Evolutionary conservation across 306 rosid species (phyloP).

Genomic region (Prunus salicina): DNA sequence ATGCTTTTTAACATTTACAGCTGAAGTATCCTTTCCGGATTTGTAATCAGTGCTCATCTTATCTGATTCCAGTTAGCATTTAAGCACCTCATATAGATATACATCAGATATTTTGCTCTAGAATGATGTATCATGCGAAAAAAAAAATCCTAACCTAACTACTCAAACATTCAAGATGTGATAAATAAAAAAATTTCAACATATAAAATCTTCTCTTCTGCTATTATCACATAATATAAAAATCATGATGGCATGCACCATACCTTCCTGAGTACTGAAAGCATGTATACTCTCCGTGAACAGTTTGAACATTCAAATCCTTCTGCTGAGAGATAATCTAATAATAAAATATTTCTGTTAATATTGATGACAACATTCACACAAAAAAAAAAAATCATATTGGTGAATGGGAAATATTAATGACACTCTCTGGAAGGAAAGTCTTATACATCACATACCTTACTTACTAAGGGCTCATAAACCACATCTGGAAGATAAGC

Average conservation of each 20-base stretch:
- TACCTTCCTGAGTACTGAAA: slow-evolving; percentile 86
- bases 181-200: not conserved
- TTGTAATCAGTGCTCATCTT: not conserved
- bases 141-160: not conserved
- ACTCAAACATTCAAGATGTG: not conserved
- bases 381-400: not conserved
- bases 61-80: not conserved
- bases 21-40: not conserved
- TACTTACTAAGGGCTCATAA: slow-evolving; percentile 68
- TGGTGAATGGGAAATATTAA: not conserved
- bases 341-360: slow-evolving; percentile 9
- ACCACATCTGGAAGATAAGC: slow-evolving; percentile 93
- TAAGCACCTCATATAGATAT: too few relatives aligned
- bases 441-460: slow-evolving; percentile 41
- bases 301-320: slow-evolving; percentile 64
- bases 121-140: too few relatives aligned
- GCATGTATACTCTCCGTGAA: slow-evolving; percentile 87
- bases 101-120: too few relatives aligned
- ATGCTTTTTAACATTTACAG: not conserved
- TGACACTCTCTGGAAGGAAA: not conserved
- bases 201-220: not conserved
- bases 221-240: not conserved
- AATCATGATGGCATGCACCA: slow-evolving; percentile 12
- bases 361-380: not conserved
- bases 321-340: slow-evolving; percentile 80